A percentile compares a stretch with the other conserved stretches of the same genome.
These are phyloP conservation scores for Tephrocybe sp. DNA, from an alignment of 768 basidiomycete genomes.

Conservation along the genomic window DNA sequence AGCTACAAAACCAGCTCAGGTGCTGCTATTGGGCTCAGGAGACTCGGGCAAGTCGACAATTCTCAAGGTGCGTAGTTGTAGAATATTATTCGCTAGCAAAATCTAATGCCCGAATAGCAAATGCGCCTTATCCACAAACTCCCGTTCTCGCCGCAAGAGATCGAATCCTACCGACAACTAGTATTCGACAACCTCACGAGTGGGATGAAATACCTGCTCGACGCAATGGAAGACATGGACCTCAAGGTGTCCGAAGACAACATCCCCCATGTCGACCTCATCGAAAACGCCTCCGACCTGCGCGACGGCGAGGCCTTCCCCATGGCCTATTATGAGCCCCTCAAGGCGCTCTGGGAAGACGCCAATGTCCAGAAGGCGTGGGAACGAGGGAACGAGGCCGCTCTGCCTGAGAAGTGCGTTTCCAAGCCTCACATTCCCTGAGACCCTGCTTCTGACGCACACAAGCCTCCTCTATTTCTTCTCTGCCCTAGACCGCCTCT, in stretches of 20 bases:
- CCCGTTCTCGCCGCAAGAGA: conserved; percentile 79
- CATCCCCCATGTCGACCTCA: conserved; percentile 52
- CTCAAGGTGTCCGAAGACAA: conserved; percentile 70
- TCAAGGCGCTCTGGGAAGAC: conserved; percentile 78
- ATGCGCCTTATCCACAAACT: conserved; percentile 94
- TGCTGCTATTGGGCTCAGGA: conserved; percentile 88
- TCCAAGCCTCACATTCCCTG: not conserved
- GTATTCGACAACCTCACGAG: conserved; percentile 91
- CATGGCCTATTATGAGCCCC: conserved; percentile 57
- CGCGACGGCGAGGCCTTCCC: conserved; percentile 85
- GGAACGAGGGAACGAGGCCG: conserved; percentile 84
- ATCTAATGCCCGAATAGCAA: conserved; percentile 56
- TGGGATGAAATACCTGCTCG: conserved; percentile 80
- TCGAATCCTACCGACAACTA: conserved; percentile 88
- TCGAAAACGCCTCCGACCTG: conserved; percentile 71
- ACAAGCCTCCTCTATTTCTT: conserved; percentile 75
- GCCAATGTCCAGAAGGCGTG: conserved; percentile 73
- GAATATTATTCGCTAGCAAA: not conserved
- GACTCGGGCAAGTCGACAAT: conserved; percentile 94
- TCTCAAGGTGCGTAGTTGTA: conserved; percentile 61
- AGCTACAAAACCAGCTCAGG: conserved; percentile 37
- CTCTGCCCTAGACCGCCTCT: conserved; percentile 75
- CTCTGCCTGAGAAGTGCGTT: conserved; percentile 84
- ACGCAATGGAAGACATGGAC: conserved; percentile 88
- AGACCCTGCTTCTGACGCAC: not conserved